Evolutionary conservation across 495 filamentous ascomycete genomes (phyloP), one percentile per base, ranked within the genome.

Genomic region (Cudoniella acicularis): DNA sequence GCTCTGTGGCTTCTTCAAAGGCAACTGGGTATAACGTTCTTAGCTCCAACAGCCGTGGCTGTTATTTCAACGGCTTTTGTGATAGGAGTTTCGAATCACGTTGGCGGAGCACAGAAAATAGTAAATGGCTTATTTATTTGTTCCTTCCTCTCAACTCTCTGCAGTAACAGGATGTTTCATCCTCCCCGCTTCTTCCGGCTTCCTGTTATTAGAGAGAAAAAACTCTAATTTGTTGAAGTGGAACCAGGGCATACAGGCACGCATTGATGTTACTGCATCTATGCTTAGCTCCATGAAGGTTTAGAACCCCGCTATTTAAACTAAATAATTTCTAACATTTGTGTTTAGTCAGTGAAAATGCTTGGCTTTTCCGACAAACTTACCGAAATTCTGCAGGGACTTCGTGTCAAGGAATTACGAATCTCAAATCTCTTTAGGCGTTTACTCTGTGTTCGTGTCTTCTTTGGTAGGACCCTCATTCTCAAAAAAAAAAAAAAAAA

Each of bases 161-260:
- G n/a, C n/a, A n/a, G n/a, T n/a, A n/a, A n/a, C n/a, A n/a, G n/a
- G n/a, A n/a, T n/a, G n/a, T n/a, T n/a, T n/a, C n/a, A n/a, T n/a
- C n/a, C n/a, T n/a, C n/a, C n/a, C n/a, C n/a, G n/a, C n/a, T n/a
- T n/a, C n/a, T n/a, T n/a, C n/a, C n/a, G n/a, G n/a, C n/a, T n/a
- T n/a, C n/a, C n/a, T n/a, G n/a, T n/a, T n/a, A n/a, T n/a, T n/a
- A n/a, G n/a, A n/a, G n/a, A n/a, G n/a, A n/a, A n/a, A n/a, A n/a
- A n/a, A n/a, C n/a, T n/a, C n/a, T n/a, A n/a, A n/a, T n/a, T n/a
- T n/a, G n/a, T n/a, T n/a, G n/a, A n/a, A n/a, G 0, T 79, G 78
- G 78, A 72, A 78, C 64, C 71, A 68, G 30, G 55, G 49, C 9
- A 69, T 73, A 26, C 73, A 77, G 57, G 64, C 68, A 16, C 69